phyloP scores from a whole-genome alignment of 2,329 filamentous ascomycete species.

The Ophiostoma himal-ulmi region DNA sequence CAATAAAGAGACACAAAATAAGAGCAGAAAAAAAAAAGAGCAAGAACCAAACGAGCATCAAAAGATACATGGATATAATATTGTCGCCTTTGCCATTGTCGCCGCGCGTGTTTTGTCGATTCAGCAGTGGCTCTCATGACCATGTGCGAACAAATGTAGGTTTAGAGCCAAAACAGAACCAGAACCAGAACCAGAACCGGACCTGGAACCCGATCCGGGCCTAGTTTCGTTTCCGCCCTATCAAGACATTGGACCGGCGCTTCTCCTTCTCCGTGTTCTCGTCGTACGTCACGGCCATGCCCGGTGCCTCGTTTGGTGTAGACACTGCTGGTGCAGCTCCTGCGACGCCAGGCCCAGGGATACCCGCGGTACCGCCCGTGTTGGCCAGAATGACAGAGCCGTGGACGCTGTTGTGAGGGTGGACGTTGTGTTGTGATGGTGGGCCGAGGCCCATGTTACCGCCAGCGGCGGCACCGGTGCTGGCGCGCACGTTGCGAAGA shows the following conservation, averaged over 20 bases:
- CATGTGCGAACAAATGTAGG: no score
- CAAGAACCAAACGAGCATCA: not conserved
- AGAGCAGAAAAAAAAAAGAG: not conserved
- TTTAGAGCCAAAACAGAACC: no score
- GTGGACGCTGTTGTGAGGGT: constrained; percentile 18
- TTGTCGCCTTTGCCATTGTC: not conserved
- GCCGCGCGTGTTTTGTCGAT: not conserved
- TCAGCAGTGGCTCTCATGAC: not conserved
- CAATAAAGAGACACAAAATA: not conserved
- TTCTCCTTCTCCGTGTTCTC: constrained; percentile 34
- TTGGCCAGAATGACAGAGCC: constrained; percentile 16
- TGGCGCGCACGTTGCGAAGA: constrained; percentile 36
- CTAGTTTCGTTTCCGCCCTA: constrained; percentile 12
- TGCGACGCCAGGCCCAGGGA: constrained; percentile 12
- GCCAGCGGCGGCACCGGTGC: constrained; percentile 30
- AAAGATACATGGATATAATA: constrained; percentile 10
- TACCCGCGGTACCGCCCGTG: constrained; percentile 32
- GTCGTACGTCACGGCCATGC: constrained; percentile 26
- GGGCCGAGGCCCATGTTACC: constrained; percentile 32
- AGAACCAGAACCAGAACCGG: not conserved
- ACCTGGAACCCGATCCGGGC: not conserved
- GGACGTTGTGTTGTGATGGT: constrained; percentile 32
- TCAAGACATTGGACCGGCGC: constrained; percentile 18
- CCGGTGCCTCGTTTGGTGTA: constrained; percentile 11
- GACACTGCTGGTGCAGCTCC: not conserved